These are phyloP conservation scores for Byssothecium circinans DNA, from an alignment of 2,329 filamentous ascomycete genomes.

Conservation along the genomic window DNA sequence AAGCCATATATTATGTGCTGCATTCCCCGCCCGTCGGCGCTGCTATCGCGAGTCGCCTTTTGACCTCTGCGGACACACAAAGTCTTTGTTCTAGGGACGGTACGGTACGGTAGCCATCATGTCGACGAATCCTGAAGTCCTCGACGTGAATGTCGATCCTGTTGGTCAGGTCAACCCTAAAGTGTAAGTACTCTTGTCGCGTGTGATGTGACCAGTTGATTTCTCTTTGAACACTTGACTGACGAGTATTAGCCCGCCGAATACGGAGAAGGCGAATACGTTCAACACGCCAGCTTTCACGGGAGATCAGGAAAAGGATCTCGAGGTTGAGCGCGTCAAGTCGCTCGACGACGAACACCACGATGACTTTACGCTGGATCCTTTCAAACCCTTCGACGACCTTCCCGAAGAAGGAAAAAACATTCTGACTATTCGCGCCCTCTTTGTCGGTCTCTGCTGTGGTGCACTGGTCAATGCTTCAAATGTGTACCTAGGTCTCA, in stretches of 20 bases:
- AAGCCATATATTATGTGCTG: constrained; percentile 14
- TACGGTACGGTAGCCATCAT: constrained; percentile 17
- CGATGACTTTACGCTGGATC: constrained; percentile 40
- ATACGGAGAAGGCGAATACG: constrained; percentile 42
- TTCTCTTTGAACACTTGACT: not conserved
- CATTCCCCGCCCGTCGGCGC: constrained; percentile 8
- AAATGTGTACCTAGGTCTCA: constrained; percentile 62
- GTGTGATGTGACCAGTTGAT: not conserved
- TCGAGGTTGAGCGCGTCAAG: constrained; percentile 27
- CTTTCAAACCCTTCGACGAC: constrained; percentile 48
- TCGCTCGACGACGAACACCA: constrained; percentile 21
- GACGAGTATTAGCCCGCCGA: constrained; percentile 22
- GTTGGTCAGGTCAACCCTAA: constrained; percentile 35
- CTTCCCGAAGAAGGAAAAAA: constrained; percentile 49
- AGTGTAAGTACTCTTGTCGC: constrained; percentile 15
- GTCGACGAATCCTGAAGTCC: constrained; percentile 28
- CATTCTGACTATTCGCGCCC: constrained; percentile 59
- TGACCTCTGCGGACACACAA: constrained; percentile 8
- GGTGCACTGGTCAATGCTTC: constrained; percentile 64
- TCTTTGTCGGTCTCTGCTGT: constrained; percentile 58
- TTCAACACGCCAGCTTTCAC: constrained; percentile 28
- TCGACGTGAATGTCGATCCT: constrained; percentile 37
- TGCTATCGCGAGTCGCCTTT: constrained; percentile 12
- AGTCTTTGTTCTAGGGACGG: constrained; percentile 2
- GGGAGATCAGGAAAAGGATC: constrained; percentile 22